Base-by-base conservation (phyloP, 176 grass and related monocot species). In the Olyra latifolia region DNA sequence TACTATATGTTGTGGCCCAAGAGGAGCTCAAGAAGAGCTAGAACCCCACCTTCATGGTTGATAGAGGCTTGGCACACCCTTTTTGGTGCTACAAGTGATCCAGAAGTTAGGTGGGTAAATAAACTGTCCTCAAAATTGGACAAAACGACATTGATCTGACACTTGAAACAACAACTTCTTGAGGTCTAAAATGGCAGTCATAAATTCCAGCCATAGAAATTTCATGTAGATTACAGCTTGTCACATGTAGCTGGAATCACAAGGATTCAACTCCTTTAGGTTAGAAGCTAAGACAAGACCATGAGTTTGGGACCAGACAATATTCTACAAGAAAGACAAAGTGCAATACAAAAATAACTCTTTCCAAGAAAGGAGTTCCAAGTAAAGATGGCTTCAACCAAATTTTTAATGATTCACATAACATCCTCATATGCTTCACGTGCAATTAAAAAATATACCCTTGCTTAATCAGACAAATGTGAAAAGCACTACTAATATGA, bases 201-300 rank as follows among this genome's bases (percentile, higher is more conserved):
- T 27, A 85, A 5, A 62, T 35, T 63, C 22, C 66, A 53, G 16
- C 15, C n/a, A 42, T 25, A 78, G 17, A 57, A 39, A n/a, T 62
- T 62, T 15, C 16, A 70, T 71, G 17, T 71, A 19, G 58, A 54
- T 13, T n/a, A 62, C 32, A 46, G 57, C 17, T 63, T 63, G 46
- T 76, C 39, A 79, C 20, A 62, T 87, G 57, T n/a, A 13, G 9
- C 9, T 43, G n/a, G 42, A 47, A 65, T 55, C 56, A 40, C 38
- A 72, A 65, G 46, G 68, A 46, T 80, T 32, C 59, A 64, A 49
- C 25, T 71, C 54, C 19, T 29, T 66, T 44, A 46, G n/a, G 75
- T 22, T 54, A 71, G 57, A 71, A 63, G 43, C 40, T 83, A 57
- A 83, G 39, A 24, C 42, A 23, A 53, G 45, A 32, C 24, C n/a